These are phyloP conservation scores for Nasturtium officinale DNA, from an alignment of 345 rosid genomes.

Conservation along the genomic window DNA sequence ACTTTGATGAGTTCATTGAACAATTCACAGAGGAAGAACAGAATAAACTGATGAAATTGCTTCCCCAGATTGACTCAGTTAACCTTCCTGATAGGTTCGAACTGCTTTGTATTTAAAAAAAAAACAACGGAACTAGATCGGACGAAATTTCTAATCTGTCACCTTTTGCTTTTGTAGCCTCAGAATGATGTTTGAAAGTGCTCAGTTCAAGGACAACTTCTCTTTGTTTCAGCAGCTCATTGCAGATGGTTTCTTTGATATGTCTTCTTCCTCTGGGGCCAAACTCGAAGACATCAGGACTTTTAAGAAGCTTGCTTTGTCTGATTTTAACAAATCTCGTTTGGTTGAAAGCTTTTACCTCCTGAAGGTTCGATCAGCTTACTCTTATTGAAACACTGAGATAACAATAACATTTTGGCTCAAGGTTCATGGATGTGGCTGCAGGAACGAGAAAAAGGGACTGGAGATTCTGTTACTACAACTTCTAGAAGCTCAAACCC, in stretches of 20 bases:
- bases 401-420: constrained; percentile 1
- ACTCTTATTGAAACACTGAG: constrained; percentile 10
- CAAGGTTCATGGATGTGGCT: constrained; percentile 36
- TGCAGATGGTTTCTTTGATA: constrained; percentile 79
- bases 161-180: constrained; percentile 60
- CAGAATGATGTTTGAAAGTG: constrained; percentile 73
- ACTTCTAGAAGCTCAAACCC: constrained; percentile 43
- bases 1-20: constrained; percentile 70
- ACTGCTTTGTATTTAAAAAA: neutral
- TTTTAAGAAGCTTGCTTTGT: constrained; percentile 65
- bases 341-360: constrained; percentile 66
- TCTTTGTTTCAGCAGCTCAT: constrained; percentile 71
- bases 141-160: neutral
- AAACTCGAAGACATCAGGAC: constrained; percentile 59
- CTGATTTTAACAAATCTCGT: constrained; percentile 56
- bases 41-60: constrained; percentile 67
- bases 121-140: constrained; percentile 1
- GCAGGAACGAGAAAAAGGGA: constrained; percentile 53
- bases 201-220: constrained; percentile 81
- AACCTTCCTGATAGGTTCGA: constrained; percentile 64
- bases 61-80: constrained; percentile 65
- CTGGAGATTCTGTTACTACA: constrained; percentile 47
- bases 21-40: constrained; percentile 80
- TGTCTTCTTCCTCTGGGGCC: constrained; percentile 51
- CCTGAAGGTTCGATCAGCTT: constrained; percentile 57